Percentiles rank a stretch among this genome's conserved stretches.
Conservation (phyloP, 208 protist species). For the Novymonas esmeraldas region DNA sequence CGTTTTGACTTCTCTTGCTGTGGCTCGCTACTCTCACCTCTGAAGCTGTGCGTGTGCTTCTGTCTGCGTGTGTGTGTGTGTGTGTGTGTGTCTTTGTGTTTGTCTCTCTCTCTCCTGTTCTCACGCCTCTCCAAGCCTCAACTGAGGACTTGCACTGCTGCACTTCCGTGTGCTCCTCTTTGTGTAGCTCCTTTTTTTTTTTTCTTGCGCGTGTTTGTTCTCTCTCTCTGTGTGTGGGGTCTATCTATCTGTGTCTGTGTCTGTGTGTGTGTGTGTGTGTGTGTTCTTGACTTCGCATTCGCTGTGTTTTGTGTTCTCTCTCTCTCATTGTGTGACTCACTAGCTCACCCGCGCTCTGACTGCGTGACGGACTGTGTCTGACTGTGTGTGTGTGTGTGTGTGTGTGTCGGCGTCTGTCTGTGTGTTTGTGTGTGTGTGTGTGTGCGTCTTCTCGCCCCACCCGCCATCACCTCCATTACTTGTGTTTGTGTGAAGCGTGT, state of each 20-base stretch:
- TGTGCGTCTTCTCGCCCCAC: not conserved
- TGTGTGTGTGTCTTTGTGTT: not conserved
- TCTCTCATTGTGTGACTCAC: not conserved
- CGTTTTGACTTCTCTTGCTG: too few species aligned
- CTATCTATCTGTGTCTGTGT: too few species aligned
- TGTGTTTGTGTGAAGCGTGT: not conserved
- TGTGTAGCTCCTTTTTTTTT: too few species aligned
- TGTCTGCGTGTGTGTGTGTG: not conserved
- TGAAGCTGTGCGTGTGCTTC: not conserved
- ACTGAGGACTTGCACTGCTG: not conserved
- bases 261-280: too few species aligned
- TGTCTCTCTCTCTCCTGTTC: too few species aligned
- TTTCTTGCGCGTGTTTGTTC: too few species aligned
- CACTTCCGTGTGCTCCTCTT: not conserved
- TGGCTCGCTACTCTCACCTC: not conserved
- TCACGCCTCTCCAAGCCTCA: not conserved
- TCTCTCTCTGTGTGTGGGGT: too few species aligned
- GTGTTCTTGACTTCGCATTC: not conserved
- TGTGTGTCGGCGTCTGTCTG: not conserved
- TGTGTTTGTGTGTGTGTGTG: slow-evolving; percentile 1
- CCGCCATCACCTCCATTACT: not conserved
- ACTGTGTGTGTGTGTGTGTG: not conserved
- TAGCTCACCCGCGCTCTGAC: not conserved
- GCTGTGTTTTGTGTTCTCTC: not conserved
- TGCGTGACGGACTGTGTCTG: slow-evolving; percentile 3